Evolutionary conservation across 2,329 filamentous ascomycete genomes (phyloP), one percentile per base, ranked within the genome.

Genomic region (Pyrenochaeta sp.): DNA sequence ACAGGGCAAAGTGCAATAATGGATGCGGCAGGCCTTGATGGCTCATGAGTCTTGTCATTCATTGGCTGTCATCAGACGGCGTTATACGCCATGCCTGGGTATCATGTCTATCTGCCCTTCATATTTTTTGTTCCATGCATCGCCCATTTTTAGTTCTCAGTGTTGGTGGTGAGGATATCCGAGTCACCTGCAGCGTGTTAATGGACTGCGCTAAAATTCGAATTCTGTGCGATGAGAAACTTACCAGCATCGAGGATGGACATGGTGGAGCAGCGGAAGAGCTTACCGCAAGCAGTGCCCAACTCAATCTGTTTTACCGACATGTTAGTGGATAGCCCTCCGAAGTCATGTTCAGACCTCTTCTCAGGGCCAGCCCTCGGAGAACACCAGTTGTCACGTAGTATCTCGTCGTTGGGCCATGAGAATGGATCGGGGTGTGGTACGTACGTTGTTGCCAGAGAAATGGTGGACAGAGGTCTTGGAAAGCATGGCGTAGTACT

Each of bases 401-500:
- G 55, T 48, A 58, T 59, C 55, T 68, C 63, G 65, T 71, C 67
- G 63, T 66, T 65, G 72, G 65, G 67, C 69, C 65, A 59, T 64
- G 58, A 69, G 67, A 62, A 58, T 42, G 60, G 58, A 55, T 55
- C 52, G 40, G 39, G 53, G 26, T 23, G 29, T 48, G 41, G 36
- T 53, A 90, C 93, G 88, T 87, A 97, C 93, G 86, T 97, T 97
- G 87, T 95, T 96, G 72, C 94, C 94, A 66, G 84, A 84, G 82
- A 96, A 97, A 84, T 99, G 94, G 84, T 97, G 93, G 71, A 97
- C 93, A 60, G 88, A 86, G 69, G 88, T 90, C 87, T 97, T 96
- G 76, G 86, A 87, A 70, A 96, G 78, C 47, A 63, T 65, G 44
- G 49, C 53, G 64, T 63, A 73, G 80, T 83, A 96, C 82, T 96